Percentiles rank a stretch among this genome's conserved stretches.
Conservation (phyloP, 805 yeast species). For the Metschnikowia lachancei region DNA sequence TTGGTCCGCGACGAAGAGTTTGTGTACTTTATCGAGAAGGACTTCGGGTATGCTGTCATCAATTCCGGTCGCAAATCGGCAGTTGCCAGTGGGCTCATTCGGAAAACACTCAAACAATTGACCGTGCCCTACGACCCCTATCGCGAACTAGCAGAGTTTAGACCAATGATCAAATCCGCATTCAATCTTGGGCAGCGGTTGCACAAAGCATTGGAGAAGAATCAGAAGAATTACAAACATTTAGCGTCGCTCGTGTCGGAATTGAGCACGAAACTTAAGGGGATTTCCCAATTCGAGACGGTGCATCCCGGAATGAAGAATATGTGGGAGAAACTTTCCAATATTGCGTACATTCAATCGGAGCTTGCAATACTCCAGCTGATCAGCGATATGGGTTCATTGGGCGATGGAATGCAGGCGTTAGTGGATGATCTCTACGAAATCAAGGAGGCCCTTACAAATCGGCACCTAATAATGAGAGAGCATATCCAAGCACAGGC, state of each 20-base stretch:
- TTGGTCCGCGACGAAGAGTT: constrained; percentile 84
- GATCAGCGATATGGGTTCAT: constrained; percentile 65
- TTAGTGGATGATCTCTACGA: constrained; percentile 75
- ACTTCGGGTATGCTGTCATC: constrained; percentile 61
- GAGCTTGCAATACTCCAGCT: constrained; percentile 74
- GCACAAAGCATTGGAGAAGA: constrained; percentile 48
- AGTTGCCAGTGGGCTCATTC: constrained; percentile 78
- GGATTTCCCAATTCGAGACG: constrained; percentile 41
- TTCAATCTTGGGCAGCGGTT: constrained; percentile 60
- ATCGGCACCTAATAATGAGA: constrained; percentile 88
- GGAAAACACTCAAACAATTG: constrained; percentile 88
- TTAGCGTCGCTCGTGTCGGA: constrained; percentile 48
- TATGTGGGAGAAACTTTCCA: constrained; percentile 77
- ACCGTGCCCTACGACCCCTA: constrained; percentile 90
- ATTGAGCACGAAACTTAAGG: constrained; percentile 39
- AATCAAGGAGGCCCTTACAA: constrained; percentile 89
- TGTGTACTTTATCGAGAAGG: constrained; percentile 77
- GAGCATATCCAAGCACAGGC: constrained; percentile 80
- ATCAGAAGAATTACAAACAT: constrained; percentile 58
- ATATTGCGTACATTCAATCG: constrained; percentile 64
- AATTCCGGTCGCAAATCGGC: constrained; percentile 55
- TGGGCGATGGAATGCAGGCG: constrained; percentile 71
- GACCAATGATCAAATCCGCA: constrained; percentile 81
- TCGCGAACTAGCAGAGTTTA: constrained; percentile 72
- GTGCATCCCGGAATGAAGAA: constrained; percentile 67